Evolutionary conservation across 306 rosid genomes (phyloP).

Genomic region (Corylus americana): DNA sequence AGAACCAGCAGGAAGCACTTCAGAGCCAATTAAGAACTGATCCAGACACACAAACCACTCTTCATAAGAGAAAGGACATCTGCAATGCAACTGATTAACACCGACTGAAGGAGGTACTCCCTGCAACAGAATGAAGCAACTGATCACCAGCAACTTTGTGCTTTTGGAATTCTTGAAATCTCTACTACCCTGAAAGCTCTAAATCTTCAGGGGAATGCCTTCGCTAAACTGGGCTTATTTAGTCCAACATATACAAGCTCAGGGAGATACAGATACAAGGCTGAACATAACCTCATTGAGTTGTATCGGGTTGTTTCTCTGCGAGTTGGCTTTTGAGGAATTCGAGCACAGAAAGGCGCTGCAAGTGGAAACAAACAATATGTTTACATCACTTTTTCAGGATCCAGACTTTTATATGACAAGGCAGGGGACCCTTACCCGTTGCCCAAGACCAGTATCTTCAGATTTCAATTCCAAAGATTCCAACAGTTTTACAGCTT

Average conservation of each 20-base stretch:
- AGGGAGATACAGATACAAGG: neutral
- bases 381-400: slow-evolving; percentile 1
- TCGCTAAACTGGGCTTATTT: slow-evolving; percentile 22
- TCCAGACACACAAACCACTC: neutral
- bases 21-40: neutral
- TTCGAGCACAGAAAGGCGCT: slow-evolving; percentile 77
- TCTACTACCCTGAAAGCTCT: slow-evolving; percentile 23
- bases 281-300: slow-evolving; percentile 25
- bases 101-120: neutral
- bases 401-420: neutral
- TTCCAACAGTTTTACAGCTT: slow-evolving; percentile 79
- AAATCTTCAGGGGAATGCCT: slow-evolving; percentile 22
- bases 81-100: neutral
- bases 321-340: slow-evolving; percentile 65
- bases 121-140: slow-evolving; percentile 7
- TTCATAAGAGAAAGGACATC: neutral
- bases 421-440: slow-evolving; percentile 48
- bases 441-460: slow-evolving; percentile 59
- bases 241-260: slow-evolving; percentile 1
- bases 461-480: slow-evolving; percentile 61
- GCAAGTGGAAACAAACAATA: slow-evolving; percentile 15
- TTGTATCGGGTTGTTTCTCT: slow-evolving; percentile 49
- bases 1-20: neutral
- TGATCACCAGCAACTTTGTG: slow-evolving; percentile 13
- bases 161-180: slow-evolving; percentile 21